phyloP scores from a whole-genome alignment of 805 yeast genomes.

The Saccharomycopsis oosterbeekiorum region DNA sequence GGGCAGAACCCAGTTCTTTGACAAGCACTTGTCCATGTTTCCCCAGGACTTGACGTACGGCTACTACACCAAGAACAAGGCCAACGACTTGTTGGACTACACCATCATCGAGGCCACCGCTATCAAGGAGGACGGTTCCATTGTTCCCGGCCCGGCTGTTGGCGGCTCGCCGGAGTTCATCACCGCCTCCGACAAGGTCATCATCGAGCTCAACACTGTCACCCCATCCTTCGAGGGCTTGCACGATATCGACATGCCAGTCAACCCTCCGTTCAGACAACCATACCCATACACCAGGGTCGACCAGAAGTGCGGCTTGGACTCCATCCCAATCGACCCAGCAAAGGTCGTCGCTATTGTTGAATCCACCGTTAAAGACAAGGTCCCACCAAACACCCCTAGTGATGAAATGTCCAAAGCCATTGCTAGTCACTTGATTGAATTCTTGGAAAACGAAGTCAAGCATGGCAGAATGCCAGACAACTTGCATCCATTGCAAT shows the following conservation, averaged over 20 bases:
- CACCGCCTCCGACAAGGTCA: slow-evolving; percentile 74
- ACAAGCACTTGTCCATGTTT: slow-evolving; percentile 95
- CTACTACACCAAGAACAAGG: slow-evolving; percentile 58
- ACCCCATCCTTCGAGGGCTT: slow-evolving; percentile 94
- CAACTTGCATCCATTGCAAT: slow-evolving; percentile 89
- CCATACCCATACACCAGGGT: slow-evolving; percentile 82
- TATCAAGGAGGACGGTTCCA: slow-evolving; percentile 87
- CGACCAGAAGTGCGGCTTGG: slow-evolving; percentile 60
- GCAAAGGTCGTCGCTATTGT: slow-evolving; percentile 84
- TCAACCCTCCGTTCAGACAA: slow-evolving; percentile 79
- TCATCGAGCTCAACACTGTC: slow-evolving; percentile 87
- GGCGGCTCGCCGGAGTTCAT: slow-evolving; percentile 96
- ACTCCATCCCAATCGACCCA: slow-evolving; percentile 81
- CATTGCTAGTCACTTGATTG: slow-evolving; percentile 80
- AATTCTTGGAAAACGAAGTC: slow-evolving; percentile 84
- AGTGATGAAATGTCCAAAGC: slow-evolving; percentile 71
- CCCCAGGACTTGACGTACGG: slow-evolving; percentile 98
- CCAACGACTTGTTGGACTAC: slow-evolving; percentile 62
- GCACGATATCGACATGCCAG: slow-evolving; percentile 92
- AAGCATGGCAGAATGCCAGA: slow-evolving; percentile 83
- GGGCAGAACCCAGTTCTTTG: slow-evolving; percentile 82
- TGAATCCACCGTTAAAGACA: slow-evolving; percentile 67
- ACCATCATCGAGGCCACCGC: slow-evolving; percentile 96
- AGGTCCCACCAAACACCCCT: slow-evolving; percentile 83
- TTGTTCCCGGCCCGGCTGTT: slow-evolving; percentile 96